Conservation (phyloP, 2,329 filamentous ascomycete genomes). For the Aspergillus vadensis region DNA sequence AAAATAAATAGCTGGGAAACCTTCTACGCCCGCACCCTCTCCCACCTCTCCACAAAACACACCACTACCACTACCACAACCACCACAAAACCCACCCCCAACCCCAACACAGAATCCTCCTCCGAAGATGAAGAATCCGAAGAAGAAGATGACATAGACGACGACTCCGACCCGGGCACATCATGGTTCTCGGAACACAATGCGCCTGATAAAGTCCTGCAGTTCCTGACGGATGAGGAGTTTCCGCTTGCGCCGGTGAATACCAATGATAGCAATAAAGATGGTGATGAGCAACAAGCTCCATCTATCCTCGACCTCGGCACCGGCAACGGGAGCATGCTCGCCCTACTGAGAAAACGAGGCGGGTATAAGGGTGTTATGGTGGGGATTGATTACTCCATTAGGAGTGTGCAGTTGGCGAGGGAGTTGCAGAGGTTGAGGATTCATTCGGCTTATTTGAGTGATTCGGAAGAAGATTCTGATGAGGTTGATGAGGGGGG, state of each 20-base stretch:
- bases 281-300: too few species aligned
- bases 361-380: conserved; percentile 67
- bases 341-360: conserved; percentile 74
- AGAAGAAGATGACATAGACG: conserved; percentile 69
- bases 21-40: conserved; percentile 48
- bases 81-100: conserved; percentile 34
- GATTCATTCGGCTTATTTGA: conserved; percentile 39
- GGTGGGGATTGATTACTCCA: conserved; percentile 87
- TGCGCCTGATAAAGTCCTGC: conserved; percentile 78
- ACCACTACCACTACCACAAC: conserved; percentile 8
- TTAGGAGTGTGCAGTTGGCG: conserved; percentile 73
- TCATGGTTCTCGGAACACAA: conserved; percentile 96
- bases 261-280: conserved; percentile 17
- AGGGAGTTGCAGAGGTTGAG: conserved; percentile 56
- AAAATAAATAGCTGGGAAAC: conserved; percentile 63
- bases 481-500: conserved; percentile 30
- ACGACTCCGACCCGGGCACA: conserved; percentile 75
- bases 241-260: conserved; percentile 47
- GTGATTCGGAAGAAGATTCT: conserved; percentile 36
- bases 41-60: conserved; percentile 38
- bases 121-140: conserved; percentile 59
- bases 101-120: conserved; percentile 59
- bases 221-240: conserved; percentile 60
- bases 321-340: conserved; percentile 88
- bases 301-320: conserved; percentile 75